A percentile compares a stretch with the other conserved stretches of the same genome.
Conservation (phyloP, 495 filamentous ascomycete genomes). For the Filosporella fistucella region DNA sequence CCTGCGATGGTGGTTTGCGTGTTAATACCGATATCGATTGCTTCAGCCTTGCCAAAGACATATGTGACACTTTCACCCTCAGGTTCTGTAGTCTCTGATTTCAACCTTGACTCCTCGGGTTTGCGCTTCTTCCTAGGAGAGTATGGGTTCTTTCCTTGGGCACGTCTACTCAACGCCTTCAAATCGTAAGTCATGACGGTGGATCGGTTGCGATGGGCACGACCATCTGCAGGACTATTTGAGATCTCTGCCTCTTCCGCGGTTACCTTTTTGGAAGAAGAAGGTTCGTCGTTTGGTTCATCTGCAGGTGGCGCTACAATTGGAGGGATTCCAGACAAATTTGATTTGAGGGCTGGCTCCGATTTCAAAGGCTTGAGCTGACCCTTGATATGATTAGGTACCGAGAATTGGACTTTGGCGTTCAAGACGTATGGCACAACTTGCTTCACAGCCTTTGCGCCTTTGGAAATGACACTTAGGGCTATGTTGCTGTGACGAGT, state of each 20-base stretch:
- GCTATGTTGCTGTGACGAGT: not conserved
- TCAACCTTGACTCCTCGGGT: conserved; percentile 25
- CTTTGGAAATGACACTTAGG: conserved; percentile 1
- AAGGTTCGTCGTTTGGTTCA: not conserved
- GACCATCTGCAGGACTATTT: conserved; percentile 13
- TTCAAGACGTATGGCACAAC: conserved; percentile 9
- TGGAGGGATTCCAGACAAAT: too few species aligned
- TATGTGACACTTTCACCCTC: conserved; percentile 14
- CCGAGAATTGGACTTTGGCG: conserved; percentile 10
- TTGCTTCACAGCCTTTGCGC: not conserved
- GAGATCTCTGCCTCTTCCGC: conserved; percentile 4
- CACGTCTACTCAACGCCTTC: conserved; percentile 41
- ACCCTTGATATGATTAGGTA: conserved; percentile 12
- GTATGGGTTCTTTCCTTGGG: conserved; percentile 41
- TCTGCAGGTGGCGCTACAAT: not conserved
- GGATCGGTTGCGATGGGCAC: conserved; percentile 26
- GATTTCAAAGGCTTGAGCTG: not conserved
- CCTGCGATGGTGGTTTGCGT: conserved; percentile 36
- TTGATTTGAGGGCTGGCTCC: not conserved
- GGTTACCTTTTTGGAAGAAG: not conserved
- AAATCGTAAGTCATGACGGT: conserved; percentile 47
- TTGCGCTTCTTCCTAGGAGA: conserved; percentile 37
- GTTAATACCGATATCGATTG: conserved; percentile 17
- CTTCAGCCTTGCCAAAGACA: conserved; percentile 12
- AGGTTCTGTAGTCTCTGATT: conserved; percentile 6